Conservation (phyloP, 83 land plant genomes). For the Thuja plicata region DNA sequence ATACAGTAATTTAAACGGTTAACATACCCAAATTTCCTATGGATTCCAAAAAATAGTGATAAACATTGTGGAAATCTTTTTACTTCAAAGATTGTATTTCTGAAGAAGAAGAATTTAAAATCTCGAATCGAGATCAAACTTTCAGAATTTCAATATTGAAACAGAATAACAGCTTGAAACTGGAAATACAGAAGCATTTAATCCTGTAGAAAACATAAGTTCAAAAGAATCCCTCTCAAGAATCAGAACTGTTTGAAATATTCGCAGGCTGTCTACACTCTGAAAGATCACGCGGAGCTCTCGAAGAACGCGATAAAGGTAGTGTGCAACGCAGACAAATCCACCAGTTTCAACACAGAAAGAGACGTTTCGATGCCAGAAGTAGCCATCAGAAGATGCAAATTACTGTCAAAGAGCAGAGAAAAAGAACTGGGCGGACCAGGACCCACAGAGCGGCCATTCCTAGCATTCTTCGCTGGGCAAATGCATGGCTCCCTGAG, state of each 20-base stretch:
- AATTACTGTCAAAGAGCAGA: neutral
- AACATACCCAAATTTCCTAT: too few species aligned
- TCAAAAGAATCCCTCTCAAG: too few species aligned
- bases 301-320: conserved; percentile 19
- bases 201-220: too few species aligned
- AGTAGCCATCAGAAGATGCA: neutral
- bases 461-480: conserved; percentile 28
- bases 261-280: neutral
- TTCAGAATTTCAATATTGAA: too few species aligned
- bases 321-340: conserved; percentile 22
- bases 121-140: too few species aligned
- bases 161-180: too few species aligned
- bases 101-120: too few species aligned
- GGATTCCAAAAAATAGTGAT: too few species aligned
- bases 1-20: too few species aligned
- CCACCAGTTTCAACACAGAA: neutral
- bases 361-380: conserved; percentile 23
- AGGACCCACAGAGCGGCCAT: neutral
- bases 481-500: conserved; percentile 22
- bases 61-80: too few species aligned
- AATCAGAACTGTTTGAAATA: neutral
- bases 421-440: neutral
- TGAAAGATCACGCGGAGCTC: conserved; percentile 9
- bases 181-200: too few species aligned
- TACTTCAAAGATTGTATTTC: too few species aligned